Base-by-base conservation (phyloP, 1,284 basidiomycete genomes). In the Ustilago crameri region DNA sequence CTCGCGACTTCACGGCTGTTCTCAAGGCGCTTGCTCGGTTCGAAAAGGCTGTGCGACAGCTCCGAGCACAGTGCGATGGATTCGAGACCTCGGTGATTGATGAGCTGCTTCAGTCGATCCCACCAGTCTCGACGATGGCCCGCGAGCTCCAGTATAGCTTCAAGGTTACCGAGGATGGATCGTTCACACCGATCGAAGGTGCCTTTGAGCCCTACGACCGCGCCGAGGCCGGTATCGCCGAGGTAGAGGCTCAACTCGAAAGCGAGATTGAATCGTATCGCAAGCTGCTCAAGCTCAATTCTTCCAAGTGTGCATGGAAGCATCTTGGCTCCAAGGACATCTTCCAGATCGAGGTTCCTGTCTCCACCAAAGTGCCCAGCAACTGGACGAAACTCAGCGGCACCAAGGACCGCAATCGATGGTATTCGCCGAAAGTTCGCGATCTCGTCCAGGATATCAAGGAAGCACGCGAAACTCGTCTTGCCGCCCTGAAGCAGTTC, bases 251-350 rank as follows among this genome's bases (percentile, higher is more conserved):
- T 14, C 58, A 73, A 40, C 67, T 83, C n/a, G 76, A 79, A 34
- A 37, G 53, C 26, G 78, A 80, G 60, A 64, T 79, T 26, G 66
- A 62, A 3, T 24, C 60, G 35, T 69, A 69, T 42, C 70, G 72
- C 32, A 64, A 66, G 53, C 48, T 59, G 61, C 72, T 83, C 48
- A 64, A 71, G 40, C 68, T 82, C 32, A 60, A 51, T 14, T 26
- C 51, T 12, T 51, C 60, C 55, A 63, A 69, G 41, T 76, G 79
- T 43, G 60, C 61, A 9, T 83, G 80, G 78, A 83, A 83, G 65
- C 79, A 83, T 59, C 64, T 81, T 23, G 81, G 81, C 35, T 78
- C 80, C 43, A 83, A 83, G 54, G 81, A 83, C 57, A 83, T 83
- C 20, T 82, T 79, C 66, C 79, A 81, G 56, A 54, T 83, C 38